Conservation (phyloP, 768 basidiomycete genomes). For the Auricularia sp. region DNA sequence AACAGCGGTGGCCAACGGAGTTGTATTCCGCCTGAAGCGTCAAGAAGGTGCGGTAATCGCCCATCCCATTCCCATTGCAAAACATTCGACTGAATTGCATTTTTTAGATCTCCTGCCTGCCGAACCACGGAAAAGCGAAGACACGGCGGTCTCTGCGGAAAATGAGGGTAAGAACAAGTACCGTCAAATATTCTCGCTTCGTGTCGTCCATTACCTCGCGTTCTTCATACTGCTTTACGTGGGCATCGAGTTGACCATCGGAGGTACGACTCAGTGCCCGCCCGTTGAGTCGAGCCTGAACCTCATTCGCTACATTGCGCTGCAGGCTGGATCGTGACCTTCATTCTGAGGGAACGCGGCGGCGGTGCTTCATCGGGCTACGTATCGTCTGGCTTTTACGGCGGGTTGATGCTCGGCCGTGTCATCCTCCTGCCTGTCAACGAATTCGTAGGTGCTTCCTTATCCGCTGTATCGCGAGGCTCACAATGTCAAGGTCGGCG, state of each 20-base stretch:
- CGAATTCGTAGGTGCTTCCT: constrained; percentile 20
- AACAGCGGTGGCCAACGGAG: constrained; percentile 42
- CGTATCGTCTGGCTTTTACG: constrained; percentile 26
- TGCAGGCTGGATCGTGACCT: constrained; percentile 19
- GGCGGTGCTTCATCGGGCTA: constrained; percentile 20
- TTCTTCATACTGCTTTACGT: constrained; percentile 28
- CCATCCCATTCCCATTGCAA: background rate
- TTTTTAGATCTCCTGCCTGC: background rate
- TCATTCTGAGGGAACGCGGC: constrained; percentile 11
- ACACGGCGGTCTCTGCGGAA: constrained; percentile 9
- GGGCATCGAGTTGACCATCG: constrained; percentile 27
- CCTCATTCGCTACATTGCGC: background rate
- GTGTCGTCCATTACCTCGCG: constrained; percentile 20
- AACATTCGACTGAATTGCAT: background rate
- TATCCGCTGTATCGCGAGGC: background rate
- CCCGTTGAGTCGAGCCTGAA: background rate
- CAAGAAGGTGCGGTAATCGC: constrained; percentile 34
- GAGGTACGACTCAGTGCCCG: constrained; percentile 9
- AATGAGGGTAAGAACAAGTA: background rate
- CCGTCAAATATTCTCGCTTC: constrained; percentile 15
- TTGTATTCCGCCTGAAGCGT: constrained; percentile 56
- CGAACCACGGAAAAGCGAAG: constrained; percentile 10
- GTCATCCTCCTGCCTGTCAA: constrained; percentile 44
- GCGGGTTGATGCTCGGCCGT: constrained; percentile 44
- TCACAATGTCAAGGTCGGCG: constrained; percentile 17